phyloP scores from a whole-genome alignment of 139 green algal species.

The Parachlorella kessleri region DNA sequence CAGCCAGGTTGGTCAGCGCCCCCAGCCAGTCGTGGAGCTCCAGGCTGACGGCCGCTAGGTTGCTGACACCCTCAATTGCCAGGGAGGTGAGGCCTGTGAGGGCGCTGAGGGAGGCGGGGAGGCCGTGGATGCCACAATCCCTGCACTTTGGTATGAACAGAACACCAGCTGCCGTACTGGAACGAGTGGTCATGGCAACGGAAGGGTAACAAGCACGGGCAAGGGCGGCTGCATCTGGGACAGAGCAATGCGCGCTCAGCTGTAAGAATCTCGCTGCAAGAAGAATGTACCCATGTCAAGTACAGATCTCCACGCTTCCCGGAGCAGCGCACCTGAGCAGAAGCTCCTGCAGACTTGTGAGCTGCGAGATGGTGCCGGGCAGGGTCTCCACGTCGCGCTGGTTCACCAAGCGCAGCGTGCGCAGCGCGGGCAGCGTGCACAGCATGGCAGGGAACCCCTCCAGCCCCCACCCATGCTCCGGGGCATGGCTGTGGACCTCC shows the following conservation, averaged over 20 bases:
- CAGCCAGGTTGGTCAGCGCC: background rate
- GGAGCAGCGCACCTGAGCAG: background rate
- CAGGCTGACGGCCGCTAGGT: background rate
- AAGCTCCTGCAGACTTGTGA: background rate
- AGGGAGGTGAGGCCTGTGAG: background rate
- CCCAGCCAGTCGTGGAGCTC: background rate
- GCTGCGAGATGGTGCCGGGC: background rate
- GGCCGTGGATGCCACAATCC: background rate
- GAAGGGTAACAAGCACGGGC: no score
- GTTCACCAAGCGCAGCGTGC: background rate
- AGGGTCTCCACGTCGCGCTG: background rate
- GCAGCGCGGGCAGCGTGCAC: background rate
- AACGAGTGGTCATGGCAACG: no score
- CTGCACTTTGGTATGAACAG: no score
- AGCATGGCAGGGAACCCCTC: background rate
- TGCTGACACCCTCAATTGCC: background rate
- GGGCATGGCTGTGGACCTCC: background rate
- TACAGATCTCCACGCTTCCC: no score
- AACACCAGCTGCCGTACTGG: no score
- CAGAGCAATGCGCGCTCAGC: no score
- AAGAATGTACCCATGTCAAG: no score
- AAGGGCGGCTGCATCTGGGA: no score
- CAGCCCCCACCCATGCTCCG: background rate
- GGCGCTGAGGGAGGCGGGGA: background rate
- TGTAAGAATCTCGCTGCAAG: no score